phyloP scores from a whole-genome alignment of 2,329 filamentous ascomycete genomes.

The Colletotrichum theobromicola region DNA sequence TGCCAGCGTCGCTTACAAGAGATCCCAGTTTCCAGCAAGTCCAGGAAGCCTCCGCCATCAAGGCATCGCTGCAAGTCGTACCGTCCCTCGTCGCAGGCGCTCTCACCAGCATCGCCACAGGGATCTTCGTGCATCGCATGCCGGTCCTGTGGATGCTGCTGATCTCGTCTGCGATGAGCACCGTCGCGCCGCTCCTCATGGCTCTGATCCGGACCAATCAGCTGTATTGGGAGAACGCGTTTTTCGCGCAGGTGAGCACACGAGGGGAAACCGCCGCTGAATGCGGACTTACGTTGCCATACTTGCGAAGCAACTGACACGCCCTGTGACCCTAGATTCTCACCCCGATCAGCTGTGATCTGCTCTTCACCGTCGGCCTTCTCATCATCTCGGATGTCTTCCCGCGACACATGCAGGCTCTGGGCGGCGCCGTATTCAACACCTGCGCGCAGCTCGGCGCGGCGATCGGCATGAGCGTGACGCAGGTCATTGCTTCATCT shows the following conservation, averaged over 20 bases:
- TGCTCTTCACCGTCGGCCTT: constrained; percentile 60
- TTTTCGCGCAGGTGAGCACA: constrained; percentile 34
- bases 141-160: constrained; percentile 33
- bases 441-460: constrained; percentile 62
- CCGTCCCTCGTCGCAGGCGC: constrained; percentile 40
- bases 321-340: constrained; percentile 28
- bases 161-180: constrained; percentile 36
- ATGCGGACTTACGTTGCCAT: constrained; percentile 23
- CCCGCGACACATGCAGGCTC: constrained; percentile 55
- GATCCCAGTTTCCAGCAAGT: constrained; percentile 46
- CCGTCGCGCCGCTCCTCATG: constrained; percentile 50
- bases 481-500: constrained; percentile 46
- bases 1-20: neutral
- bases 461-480: constrained; percentile 53
- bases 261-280: neutral
- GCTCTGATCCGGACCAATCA: constrained; percentile 45
- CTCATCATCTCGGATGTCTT: constrained; percentile 61
- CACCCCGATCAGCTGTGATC: constrained; percentile 45
- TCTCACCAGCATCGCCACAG: constrained; percentile 36
- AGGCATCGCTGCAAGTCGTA: constrained; percentile 44
- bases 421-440: constrained; percentile 66
- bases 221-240: constrained; percentile 48
- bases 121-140: constrained; percentile 38
- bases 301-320: constrained; percentile 31
- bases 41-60: constrained; percentile 40